Base-by-base conservation (phyloP, 345 rosid genomes). In the Melastoma malabathricum region DNA sequence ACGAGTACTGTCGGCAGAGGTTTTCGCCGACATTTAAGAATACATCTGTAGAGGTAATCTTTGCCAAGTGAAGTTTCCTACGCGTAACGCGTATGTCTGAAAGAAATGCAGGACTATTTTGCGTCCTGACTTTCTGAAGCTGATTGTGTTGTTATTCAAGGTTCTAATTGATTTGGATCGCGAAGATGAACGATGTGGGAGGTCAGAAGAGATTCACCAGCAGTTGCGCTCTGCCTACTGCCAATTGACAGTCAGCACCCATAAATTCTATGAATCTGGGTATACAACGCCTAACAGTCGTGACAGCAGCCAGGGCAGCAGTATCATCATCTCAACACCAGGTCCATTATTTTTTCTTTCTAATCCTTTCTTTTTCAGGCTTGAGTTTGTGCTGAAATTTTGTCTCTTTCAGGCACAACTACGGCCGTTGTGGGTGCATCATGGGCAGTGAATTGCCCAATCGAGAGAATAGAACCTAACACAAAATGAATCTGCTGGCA, bases 101-200 rank as follows among this genome's bases (percentile, higher is more conserved):
- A 2, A 13, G 41, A 15, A 50, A 25, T 41, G 27, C 9, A 41
- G 25, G 34, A 50, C 7, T 29, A 10, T 55, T 49, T 46, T 38
- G 50, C 43, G 5, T 8, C 44, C 3, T 62, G 13, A 23, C 22
- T n/a, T 12, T 1, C n/a, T 5, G 13, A 34, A 6, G 39, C 17
- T 47, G 17, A 5, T 27, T 57, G 45, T 13, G 2, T 2, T 49
- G 25, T 54, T 50, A 10, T 44, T 15, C 46, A 13, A 57, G 98
- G 65, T 74, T 57, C 82, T 92, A 19, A 71, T 81, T 2, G 82
- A 84, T 63, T 75, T 84, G 98, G 98, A 92, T 81, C 69, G 75
- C 63, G 69, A 60, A 47, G 93, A 92, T 53, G 86, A 87, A 62
- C 68, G 29, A 31, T 41, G 67, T 43, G 95, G 84, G 71, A 75